Base-by-base conservation (phyloP, 2,329 filamentous ascomycete species). In the Nemania abortiva region DNA sequence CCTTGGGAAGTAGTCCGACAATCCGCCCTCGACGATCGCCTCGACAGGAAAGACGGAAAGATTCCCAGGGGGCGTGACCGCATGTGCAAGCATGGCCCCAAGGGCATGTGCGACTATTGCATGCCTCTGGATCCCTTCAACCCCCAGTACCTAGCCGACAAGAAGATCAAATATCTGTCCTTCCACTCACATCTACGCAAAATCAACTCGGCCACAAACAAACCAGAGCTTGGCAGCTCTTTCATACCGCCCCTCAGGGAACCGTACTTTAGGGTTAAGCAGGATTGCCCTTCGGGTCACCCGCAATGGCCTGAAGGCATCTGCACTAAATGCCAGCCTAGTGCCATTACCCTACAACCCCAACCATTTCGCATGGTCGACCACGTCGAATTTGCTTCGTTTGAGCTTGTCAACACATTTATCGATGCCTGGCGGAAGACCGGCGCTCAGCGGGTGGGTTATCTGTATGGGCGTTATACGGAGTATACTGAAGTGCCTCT, bases 91-190 rank as follows among this genome's bases (percentile, higher is more conserved):
- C 96, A 99, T 80, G 95, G 95, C 1, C 91, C 92, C 60, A 98
- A 97, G 82, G 96, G 96, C 79, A 99, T 99, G 96, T 99, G 96
- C 81, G 96, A 99, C 82, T 97, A 98, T 82, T 99, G 96, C 83
- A 97, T 97, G 89, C 97, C 97, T 0, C 83, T 98, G 59, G 96
- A 99, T 77, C 96, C 96, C 0, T 99, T 97, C 81, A 91, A 97
- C 77, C 81, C 91, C n/a, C 90, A 90, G 65, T 98, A 98, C 76
- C 87, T 99, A 20, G 89, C 89, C 34, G 95, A 99, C 75, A 97
- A 95, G 86, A 98, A 98, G 86, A 98, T 99, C 87, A 99, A 99
- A 81, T 97, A 99, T 81, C 86, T 96, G 31, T 98, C 96, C 0
- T 98, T 98, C 82, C 96, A 99, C 81, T 92, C 95, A 4, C 91